Base-by-base conservation (phyloP, 164 flowering plant genomes). In the Liquidambar formosana region DNA sequence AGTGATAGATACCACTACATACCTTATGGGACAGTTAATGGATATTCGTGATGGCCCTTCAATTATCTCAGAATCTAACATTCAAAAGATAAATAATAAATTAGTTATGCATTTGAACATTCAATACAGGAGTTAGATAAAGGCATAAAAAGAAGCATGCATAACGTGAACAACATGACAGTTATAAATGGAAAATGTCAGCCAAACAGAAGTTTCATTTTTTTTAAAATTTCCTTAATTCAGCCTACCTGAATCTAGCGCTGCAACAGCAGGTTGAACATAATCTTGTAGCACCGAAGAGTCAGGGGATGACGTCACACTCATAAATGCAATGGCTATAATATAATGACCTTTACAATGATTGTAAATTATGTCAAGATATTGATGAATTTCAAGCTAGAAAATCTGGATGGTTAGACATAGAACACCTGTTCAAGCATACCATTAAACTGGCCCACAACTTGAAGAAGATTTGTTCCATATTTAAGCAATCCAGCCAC, bases 1-100 rank as follows among this genome's bases (percentile, higher is more conserved):
- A 64, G 33, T 13, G 41, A 45, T 33, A 48, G 14, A 10, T n/a
- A 8, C n/a, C 12, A 75, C 21, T 18, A 45, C 70, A 65, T 78
- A 95, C 99, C 99, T 95, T 75, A 95, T 89, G 23, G 99, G 99
- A 67, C 98, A 95, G 70, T 85, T 93, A 6, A 93, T 87, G 33
- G 94, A 91, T 80, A 93, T 85, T 41, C 96, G 80, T 63, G 96
- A 95, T 74, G 92, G 86, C 38, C 94, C 99, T 77, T 85, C 94
- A 63, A 89, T 83, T 64, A 95, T 57, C 65, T 95, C 99, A 65
- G 83, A 72, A 83, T 95, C 97, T 90, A 73, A 14, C 16, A 70
- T 18, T 46, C 46, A 65, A 59, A 52, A 44, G 59, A 46, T 71
- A 58, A 67, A 22, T 15, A 66, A 22, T 4, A 18, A 58, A 62